Evolutionary conservation across 257 asterid species (phyloP).

Genomic region (Cynanchum wilfordii): DNA sequence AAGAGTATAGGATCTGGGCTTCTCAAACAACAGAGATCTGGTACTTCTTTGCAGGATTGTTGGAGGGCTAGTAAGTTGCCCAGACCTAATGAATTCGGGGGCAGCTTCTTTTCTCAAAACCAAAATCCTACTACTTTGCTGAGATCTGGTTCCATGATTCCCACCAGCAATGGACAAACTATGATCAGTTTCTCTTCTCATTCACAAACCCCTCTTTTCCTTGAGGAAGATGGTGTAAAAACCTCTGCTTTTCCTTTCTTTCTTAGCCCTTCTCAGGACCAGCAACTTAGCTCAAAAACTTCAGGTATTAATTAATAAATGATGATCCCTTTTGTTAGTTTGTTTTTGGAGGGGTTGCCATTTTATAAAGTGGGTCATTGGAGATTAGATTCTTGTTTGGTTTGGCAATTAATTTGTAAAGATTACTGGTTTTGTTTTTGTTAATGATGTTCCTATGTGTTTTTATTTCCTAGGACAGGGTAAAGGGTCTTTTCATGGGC

Average conservation of each 20-base stretch:
- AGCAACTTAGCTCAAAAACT: slow-evolving; percentile 20
- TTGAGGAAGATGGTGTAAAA: slow-evolving; percentile 18
- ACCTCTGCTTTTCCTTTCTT: slow-evolving; percentile 28
- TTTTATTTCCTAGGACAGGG: slow-evolving; percentile 10
- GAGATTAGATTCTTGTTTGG: slow-evolving; percentile 14
- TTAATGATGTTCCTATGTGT: slow-evolving; percentile 15
- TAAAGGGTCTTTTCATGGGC: slow-evolving; percentile 20
- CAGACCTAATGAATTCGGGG: slow-evolving; percentile 17
- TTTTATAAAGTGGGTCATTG: slow-evolving; percentile 12
- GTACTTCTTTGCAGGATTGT: slow-evolving; percentile 13
- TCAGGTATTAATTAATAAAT: slow-evolving; percentile 15
- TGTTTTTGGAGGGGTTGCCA: background rate
- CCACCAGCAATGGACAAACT: slow-evolving; percentile 22
- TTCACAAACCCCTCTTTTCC: slow-evolving; percentile 12
- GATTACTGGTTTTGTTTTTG: slow-evolving; percentile 8
- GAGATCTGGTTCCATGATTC: slow-evolving; percentile 31
- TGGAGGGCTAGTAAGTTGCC: slow-evolving; percentile 23
- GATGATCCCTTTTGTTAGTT: background rate
- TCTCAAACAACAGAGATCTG: slow-evolving; percentile 34
- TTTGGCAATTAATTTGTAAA: slow-evolving; percentile 9
- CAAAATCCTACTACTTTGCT: slow-evolving; percentile 14
- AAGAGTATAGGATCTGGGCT: slow-evolving; percentile 28
- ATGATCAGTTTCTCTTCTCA: slow-evolving; percentile 34
- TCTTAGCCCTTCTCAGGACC: slow-evolving; percentile 19
- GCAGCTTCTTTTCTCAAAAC: slow-evolving; percentile 14